Base-by-base conservation (phyloP, 257 asterid species). In the Rhazya stricta region DNA sequence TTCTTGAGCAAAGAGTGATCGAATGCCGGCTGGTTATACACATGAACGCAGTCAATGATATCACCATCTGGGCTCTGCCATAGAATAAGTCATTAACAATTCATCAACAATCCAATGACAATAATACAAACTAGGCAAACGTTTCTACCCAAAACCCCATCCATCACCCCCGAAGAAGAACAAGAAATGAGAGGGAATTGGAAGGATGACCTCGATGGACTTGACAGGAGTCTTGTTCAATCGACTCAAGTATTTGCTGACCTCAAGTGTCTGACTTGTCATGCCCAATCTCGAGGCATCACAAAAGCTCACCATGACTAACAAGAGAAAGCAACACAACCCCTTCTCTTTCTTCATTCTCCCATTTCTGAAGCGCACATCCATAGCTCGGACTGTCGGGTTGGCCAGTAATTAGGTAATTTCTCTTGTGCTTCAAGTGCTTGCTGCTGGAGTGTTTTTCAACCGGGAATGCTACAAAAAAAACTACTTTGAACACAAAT, bases 21-120 rank as follows among this genome's bases (percentile, higher is more conserved):
- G 78, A 88, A 85, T 77, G 97, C 90, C 63, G 97, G 93, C 71
- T 91, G 97, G 23, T 80, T 84, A 67, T 93, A 86, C 23, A 87
- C 76, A 77, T 61, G 89, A 48, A 91, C 87, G 73, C 96, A 91
- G 77, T 91, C 97, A 81, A 91, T 91, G 66, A 85, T 80, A 82
- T 91, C 97, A 42, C 97, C 97, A 86, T 91, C 96, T 81, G 95
- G 91, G 86, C 97, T 91, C 96, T 91, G 84, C 65, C 62, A 79
- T 72, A 77, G 39, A 79, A 41, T 65, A 43, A 72, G 71, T 12
- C 39, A 71, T 46, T 46, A 9, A 42, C 48, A 27, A 42, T 41
- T 68, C 53, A 67, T 60, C 37, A 72, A 10, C 21, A 68, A 57
- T 76, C 73, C 74, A 81, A 42, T 45, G 39, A 0, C 45, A 15